A percentile compares a stretch with the other conserved stretches of the same genome.
Evolutionary conservation across 768 basidiomycete genomes (phyloP).

Genomic region (Mycena kentingensis): DNA sequence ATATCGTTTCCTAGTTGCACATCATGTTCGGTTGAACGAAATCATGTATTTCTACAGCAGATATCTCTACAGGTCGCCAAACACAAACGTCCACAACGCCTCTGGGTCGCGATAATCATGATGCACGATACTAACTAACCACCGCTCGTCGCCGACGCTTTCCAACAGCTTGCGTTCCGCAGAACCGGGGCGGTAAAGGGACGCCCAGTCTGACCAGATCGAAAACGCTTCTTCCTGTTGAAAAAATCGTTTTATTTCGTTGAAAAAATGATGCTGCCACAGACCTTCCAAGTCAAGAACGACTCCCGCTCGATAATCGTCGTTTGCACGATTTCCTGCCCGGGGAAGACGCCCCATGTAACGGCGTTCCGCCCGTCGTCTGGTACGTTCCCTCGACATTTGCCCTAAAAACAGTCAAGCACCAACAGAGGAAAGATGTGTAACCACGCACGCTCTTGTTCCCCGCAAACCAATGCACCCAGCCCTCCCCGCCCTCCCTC

Average conservation of each 20-base stretch:
- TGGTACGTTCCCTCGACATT: slow-evolving; percentile 75
- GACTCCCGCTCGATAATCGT: slow-evolving; percentile 96
- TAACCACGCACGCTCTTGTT: slow-evolving; percentile 62
- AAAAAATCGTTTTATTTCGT: slow-evolving; percentile 6
- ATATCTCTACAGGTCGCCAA: too few relatives aligned
- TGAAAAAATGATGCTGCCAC: not conserved
- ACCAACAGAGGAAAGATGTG: not conserved
- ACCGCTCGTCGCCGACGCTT: slow-evolving; percentile 66
- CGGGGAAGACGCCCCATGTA: slow-evolving; percentile 98
- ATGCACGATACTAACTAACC: slow-evolving; percentile 91
- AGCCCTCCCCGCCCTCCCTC: slow-evolving; percentile 53
- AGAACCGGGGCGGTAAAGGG: slow-evolving; percentile 78
- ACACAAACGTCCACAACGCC: slow-evolving; percentile 85
- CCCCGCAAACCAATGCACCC: slow-evolving; percentile 86
- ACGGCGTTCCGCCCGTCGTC: slow-evolving; percentile 88
- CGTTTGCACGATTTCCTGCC: slow-evolving; percentile 92
- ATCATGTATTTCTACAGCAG: too few relatives aligned
- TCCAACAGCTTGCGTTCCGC: slow-evolving; percentile 75
- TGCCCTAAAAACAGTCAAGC: slow-evolving; percentile 52
- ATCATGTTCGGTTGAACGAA: too few relatives aligned
- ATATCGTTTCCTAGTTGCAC: too few relatives aligned
- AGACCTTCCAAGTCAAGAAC: slow-evolving; percentile 95
- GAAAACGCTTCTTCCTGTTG: slow-evolving; percentile 93
- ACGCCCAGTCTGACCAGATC: slow-evolving; percentile 95
- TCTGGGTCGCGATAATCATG: slow-evolving; percentile 85